Base-by-base conservation (phyloP, 306 rosid genomes). In the Cucumis sativus region DNA sequence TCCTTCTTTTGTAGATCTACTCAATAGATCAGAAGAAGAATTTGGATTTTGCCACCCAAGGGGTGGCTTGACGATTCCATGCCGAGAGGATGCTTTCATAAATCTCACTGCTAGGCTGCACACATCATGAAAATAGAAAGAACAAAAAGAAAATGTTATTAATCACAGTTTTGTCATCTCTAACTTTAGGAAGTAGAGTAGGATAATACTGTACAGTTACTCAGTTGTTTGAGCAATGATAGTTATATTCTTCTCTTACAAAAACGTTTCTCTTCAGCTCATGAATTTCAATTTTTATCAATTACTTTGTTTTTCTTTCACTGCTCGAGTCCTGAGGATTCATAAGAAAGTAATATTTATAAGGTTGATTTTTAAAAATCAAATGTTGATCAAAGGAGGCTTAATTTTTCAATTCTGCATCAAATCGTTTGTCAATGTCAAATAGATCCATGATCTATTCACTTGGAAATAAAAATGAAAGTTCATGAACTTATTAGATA, bases 1-100 rank as follows among this genome's bases (percentile, higher is more conserved):
- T 7, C 84, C 86, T 64, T 67, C 75, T 15, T 88, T 90, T 49
- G 82, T 59, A 47, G 83, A 82, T 15, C 75, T 88, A 74, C 77
- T 88, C 4, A 69, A 28, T 20, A 51, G 23, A 4, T 41, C 77
- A 51, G 89, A 84, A 78, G 88, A 85, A 64, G 92, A 91, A 63
- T 91, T 84, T 8, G 91, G 90, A 20, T 88, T 68, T 65, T 25
- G 68, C 33, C 93, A 86, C 74, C 91, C 96, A 8, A 85, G 79
- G 77, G 90, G 91, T 0, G 88, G 85, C 39, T 73, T 90, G 60
- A 86, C 92, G 35, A 84, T 88, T 66, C 88, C 88, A 7, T 88
- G 88, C 85, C 65, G 70, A 23, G 86, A 90, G 54, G 79, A 85
- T 40, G 17, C 82, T 20, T 87, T 87, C 84, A 40, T 77, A 16